Evolutionary conservation across 305 asterid genomes (phyloP).

Genomic region (Solanum hybrid): DNA sequence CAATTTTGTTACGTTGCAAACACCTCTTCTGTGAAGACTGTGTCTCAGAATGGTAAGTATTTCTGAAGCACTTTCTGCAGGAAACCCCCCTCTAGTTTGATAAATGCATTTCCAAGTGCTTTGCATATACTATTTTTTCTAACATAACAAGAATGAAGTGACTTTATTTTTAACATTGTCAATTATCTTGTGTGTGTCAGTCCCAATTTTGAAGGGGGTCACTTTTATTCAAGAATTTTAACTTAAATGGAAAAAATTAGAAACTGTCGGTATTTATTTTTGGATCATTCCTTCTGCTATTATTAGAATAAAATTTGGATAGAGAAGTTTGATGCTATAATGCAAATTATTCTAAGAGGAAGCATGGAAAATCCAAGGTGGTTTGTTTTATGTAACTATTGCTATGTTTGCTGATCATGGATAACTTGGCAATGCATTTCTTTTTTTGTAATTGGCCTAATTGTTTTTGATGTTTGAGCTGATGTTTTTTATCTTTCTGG

Average conservation of each 20-base stretch:
- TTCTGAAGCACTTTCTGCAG: background rate
- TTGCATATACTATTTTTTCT: background rate
- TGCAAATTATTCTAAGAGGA: background rate
- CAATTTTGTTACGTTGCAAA: constrained; percentile 30
- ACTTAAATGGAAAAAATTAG: background rate
- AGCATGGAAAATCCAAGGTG: background rate
- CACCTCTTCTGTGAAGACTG: constrained; percentile 43
- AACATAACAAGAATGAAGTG: background rate
- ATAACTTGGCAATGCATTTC: background rate
- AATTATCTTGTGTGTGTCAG: background rate
- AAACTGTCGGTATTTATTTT: background rate
- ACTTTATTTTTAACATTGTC: background rate
- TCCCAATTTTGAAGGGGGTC: background rate
- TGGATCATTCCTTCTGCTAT: background rate
- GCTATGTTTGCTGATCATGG: background rate
- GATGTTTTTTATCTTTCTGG: background rate
- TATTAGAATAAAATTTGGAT: background rate
- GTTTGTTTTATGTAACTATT: background rate
- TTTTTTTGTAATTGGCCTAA: background rate
- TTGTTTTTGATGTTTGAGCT: background rate
- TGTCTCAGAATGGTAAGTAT: constrained; percentile 33
- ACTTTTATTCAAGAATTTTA: background rate
- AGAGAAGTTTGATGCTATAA: background rate
- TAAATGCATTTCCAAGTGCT: background rate
- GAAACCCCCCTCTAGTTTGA: background rate